Base-by-base conservation (phyloP, 306 rosid species). In the Malus fusca region DNA sequence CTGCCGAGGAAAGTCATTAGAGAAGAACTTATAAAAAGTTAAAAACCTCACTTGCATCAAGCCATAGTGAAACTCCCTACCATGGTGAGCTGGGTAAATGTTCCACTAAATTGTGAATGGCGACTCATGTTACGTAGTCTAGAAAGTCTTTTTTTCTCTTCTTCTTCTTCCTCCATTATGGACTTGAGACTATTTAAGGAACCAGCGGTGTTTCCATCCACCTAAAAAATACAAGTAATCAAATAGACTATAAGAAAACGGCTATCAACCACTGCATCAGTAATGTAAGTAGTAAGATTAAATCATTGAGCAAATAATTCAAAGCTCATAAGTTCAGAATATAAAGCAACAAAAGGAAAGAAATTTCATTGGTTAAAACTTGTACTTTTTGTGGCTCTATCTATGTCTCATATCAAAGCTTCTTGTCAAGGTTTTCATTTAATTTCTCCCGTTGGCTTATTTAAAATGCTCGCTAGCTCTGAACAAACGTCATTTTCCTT, bases 51-150 rank as follows among this genome's bases (percentile, higher is more conserved):
- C 59, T 60, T 68, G 60, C 72, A 80, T 62, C 69, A 66, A 51
- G 48, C 42, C 68, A 44, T 44, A 66, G 77, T 52, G 21, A 81
- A 80, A 86, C 55, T 44, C 4, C 56, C 58, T 94, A 94, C 98
- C 97, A 90, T 74, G 62, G 90, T 88, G 79, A 86, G 81, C 79
- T 88, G 83, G 31, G 96, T 72, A 87, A 94, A 94, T 73, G 97
- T 94, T 81, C 93, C 97, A 64, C 90, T 86, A 78, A 92, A 94
- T 81, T 92, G 91, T 2, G 98, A 88, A 83, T 88, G 92, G 48
- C 91, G 90, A 79, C 72, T 77, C 61, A 84, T 58, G 78, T 86
- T 87, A 70, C 46, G 77, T 64, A 73, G 61, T 81, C 93, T 88
- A 64, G 68, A 78, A 48, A 77, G 85, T 77, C 75, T 81, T 71